Percentiles rank a stretch among this genome's conserved stretches.
phyloP scores from a whole-genome alignment of 2,329 filamentous ascomycete genomes.

The Ambrosiella beaveri region DNA sequence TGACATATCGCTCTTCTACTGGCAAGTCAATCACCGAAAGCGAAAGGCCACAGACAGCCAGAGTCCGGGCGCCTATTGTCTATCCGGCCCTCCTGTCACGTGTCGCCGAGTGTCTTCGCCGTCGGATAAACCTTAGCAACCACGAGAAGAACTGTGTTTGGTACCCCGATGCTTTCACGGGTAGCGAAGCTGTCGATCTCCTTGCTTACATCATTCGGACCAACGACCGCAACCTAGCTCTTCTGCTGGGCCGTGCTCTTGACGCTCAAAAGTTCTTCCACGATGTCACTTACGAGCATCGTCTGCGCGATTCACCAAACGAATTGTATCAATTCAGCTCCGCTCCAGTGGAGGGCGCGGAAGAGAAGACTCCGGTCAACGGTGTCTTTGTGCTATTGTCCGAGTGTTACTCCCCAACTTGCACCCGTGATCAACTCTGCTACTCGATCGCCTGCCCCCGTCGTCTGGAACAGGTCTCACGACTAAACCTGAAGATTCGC shows the following conservation, averaged over 20 bases:
- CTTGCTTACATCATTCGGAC: conserved; percentile 95
- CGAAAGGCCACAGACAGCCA: conserved; percentile 40
- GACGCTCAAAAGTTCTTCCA: conserved; percentile 99
- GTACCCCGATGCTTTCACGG: conserved; percentile 94
- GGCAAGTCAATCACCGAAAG: conserved; percentile 35
- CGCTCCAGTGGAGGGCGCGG: conserved; percentile 54
- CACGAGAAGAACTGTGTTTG: conserved; percentile 91
- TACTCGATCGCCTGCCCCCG: conserved; percentile 96
- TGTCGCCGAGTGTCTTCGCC: conserved; percentile 81
- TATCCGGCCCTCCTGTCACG: conserved; percentile 89
- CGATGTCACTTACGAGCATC: conserved; percentile 95
- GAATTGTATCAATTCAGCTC: conserved; percentile 97
- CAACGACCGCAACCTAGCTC: conserved; percentile 81
- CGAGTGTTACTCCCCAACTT: conserved; percentile 96
- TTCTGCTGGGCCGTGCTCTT: conserved; percentile 75
- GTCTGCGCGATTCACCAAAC: conserved; percentile 77
- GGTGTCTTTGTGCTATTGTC: conserved; percentile 92
- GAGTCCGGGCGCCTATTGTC: conserved; percentile 62
- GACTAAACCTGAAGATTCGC: conserved; percentile 82
- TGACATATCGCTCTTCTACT: conserved; percentile 41
- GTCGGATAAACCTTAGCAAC: conserved; percentile 71
- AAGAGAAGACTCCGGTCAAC: conserved; percentile 59
- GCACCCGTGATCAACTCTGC: conserved; percentile 84
- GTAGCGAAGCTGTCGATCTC: conserved; percentile 86
- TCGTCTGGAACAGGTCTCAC: conserved; percentile 82